Evolutionary conservation across 2,329 filamentous ascomycete genomes (phyloP).

Genomic region (Nothomitra cinnamomea): DNA sequence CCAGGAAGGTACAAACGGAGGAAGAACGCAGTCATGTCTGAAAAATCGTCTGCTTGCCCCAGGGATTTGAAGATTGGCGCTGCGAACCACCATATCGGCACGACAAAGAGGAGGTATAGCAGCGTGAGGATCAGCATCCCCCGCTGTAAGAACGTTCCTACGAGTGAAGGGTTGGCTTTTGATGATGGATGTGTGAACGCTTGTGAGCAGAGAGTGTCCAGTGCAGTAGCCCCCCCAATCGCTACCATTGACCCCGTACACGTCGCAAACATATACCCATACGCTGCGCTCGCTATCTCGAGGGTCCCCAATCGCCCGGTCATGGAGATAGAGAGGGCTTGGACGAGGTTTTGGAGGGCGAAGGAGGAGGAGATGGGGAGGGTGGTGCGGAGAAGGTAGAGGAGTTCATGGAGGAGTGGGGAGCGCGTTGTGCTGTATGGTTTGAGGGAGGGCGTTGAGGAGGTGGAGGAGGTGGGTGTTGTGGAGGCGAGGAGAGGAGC

Average conservation of each 20-base stretch:
- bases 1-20: constrained; percentile 7
- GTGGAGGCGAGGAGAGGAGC: no score
- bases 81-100: constrained; percentile 8
- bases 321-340: background rate
- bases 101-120: constrained; percentile 5
- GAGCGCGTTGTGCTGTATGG: no score
- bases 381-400: background rate
- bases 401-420: background rate
- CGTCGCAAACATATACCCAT: constrained; percentile 9
- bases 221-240: constrained; percentile 9
- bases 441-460: no score
- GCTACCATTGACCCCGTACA: constrained; percentile 9
- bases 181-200: constrained; percentile 3
- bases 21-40: constrained; percentile 6
- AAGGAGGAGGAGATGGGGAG: background rate
- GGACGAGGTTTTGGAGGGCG: background rate
- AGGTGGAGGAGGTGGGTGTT: no score
- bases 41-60: constrained; percentile 7
- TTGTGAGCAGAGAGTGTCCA: constrained; percentile 9
- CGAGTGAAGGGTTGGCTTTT: constrained; percentile 5
- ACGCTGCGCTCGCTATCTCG: constrained; percentile 1
- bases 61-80: constrained; percentile 6
- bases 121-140: constrained; percentile 7
- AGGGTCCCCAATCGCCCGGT: background rate
- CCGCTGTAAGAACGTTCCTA: constrained; percentile 8